phyloP scores from a whole-genome alignment of 768 basidiomycete genomes.

The Phanerochaete carnosa region DNA sequence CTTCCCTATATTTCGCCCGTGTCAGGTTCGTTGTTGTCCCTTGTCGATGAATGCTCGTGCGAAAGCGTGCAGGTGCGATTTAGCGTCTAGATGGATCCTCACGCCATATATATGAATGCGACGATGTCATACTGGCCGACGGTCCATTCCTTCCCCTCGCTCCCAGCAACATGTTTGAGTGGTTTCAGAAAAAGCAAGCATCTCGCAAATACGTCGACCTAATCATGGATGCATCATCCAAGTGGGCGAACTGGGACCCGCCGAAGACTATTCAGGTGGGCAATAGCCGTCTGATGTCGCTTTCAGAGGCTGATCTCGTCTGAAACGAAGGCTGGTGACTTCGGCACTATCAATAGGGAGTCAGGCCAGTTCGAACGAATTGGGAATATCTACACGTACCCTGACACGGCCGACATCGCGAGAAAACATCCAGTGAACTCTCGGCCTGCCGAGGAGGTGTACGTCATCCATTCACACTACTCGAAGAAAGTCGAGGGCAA shows the following conservation, averaged over 20 bases:
- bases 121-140: too few relatives aligned
- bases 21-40: too few relatives aligned
- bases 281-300: neutral
- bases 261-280: neutral
- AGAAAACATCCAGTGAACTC: neutral
- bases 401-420: neutral
- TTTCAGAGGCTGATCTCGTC: neutral
- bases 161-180: too few relatives aligned
- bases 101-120: too few relatives aligned
- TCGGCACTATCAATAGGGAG: neutral
- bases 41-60: too few relatives aligned
- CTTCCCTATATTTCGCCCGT: too few relatives aligned
- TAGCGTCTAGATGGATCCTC: too few relatives aligned
- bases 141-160: too few relatives aligned
- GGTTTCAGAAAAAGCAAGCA: neutral
- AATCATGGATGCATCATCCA: neutral
- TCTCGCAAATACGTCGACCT: conserved; percentile 4
- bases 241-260: conserved; percentile 1
- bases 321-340: neutral
- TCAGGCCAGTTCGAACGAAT: neutral
- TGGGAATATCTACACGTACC: neutral
- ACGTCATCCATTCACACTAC: neutral
- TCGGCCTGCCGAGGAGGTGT: neutral
- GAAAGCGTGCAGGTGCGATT: too few relatives aligned
- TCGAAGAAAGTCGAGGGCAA: neutral